Percentiles rank a stretch among this genome's conserved stretches.
phyloP scores from a whole-genome alignment of 1,284 basidiomycete genomes.

The Heterobasidion annosum region DNA sequence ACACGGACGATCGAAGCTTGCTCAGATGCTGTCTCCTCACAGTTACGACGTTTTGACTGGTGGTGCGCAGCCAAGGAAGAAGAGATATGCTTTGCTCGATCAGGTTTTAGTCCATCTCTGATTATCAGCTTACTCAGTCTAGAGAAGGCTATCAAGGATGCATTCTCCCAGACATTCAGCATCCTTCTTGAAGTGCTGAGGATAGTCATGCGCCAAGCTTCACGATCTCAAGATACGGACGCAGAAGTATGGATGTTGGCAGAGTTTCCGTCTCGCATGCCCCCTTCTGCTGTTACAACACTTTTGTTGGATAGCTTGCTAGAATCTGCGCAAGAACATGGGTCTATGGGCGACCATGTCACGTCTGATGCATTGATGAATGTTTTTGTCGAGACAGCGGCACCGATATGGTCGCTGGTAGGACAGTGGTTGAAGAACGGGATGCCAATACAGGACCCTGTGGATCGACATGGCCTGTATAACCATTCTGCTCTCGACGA shows the following conservation, averaged over 20 bases:
- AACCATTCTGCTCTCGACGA: constrained; percentile 39
- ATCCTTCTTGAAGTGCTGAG: constrained; percentile 38
- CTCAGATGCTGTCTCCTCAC: constrained; percentile 58
- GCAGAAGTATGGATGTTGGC: constrained; percentile 31
- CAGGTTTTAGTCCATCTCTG: constrained; percentile 31
- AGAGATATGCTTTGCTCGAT: constrained; percentile 45
- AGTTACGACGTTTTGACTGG: constrained; percentile 46
- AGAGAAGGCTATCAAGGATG: constrained; percentile 46
- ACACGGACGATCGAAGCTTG: constrained; percentile 75
- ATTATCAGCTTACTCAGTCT: constrained; percentile 63
- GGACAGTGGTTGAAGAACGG: constrained; percentile 69
- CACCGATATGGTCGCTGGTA: constrained; percentile 69
- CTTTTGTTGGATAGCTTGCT: constrained; percentile 58
- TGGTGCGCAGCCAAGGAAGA: constrained; percentile 72
- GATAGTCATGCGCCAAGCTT: constrained; percentile 16
- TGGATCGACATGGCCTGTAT: constrained; percentile 8
- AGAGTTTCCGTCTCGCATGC: constrained; percentile 30
- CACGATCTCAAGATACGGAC: constrained; percentile 19
- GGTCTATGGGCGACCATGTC: constrained; percentile 44
- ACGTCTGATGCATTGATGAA: constrained; percentile 47
- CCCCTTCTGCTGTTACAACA: constrained; percentile 41
- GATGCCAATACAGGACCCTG: constrained; percentile 44
- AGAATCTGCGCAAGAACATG: constrained; percentile 39
- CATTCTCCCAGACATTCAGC: constrained; percentile 47
- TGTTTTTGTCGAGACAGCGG: constrained; percentile 54